A percentile compares a stretch with the other conserved stretches of the same genome.
These are phyloP conservation scores for Talaromyces sp. DNA, from an alignment of 2,329 filamentous ascomycete genomes.

Conservation along the genomic window DNA sequence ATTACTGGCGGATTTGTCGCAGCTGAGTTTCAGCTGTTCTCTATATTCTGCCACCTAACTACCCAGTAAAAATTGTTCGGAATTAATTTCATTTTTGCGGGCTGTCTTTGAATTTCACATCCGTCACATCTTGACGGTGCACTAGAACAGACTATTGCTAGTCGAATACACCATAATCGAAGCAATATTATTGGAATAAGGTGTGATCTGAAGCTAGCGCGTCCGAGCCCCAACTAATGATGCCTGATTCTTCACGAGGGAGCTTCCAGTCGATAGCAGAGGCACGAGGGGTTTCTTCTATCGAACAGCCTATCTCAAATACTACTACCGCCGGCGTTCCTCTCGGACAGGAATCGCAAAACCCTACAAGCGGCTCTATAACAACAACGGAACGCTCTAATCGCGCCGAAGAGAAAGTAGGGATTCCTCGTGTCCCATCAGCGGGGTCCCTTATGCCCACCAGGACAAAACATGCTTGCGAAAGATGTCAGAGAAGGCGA, in stretches of 20 bases:
- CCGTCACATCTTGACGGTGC: not conserved
- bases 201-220: not conserved
- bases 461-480: slow-evolving; percentile 26
- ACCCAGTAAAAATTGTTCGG: too few species aligned
- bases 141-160: not conserved
- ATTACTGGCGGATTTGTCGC: too few species aligned
- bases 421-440: slow-evolving; percentile 6
- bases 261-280: not conserved
- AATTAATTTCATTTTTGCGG: too few species aligned
- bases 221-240: not conserved
- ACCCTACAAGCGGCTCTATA: not conserved
- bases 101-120: too few species aligned
- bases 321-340: too few species aligned
- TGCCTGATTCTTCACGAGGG: not conserved
- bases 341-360: not conserved
- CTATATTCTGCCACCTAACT: too few species aligned
- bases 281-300: too few species aligned
- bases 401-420: slow-evolving; percentile 2
- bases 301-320: too few species aligned
- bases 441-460: not conserved
- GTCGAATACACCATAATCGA: not conserved
- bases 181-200: not conserved
- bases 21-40: too few species aligned
- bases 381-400: not conserved
- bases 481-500: slow-evolving; percentile 35